phyloP scores from a whole-genome alignment of 2,329 filamentous ascomycete species.

The Trichoderma sp. region DNA sequence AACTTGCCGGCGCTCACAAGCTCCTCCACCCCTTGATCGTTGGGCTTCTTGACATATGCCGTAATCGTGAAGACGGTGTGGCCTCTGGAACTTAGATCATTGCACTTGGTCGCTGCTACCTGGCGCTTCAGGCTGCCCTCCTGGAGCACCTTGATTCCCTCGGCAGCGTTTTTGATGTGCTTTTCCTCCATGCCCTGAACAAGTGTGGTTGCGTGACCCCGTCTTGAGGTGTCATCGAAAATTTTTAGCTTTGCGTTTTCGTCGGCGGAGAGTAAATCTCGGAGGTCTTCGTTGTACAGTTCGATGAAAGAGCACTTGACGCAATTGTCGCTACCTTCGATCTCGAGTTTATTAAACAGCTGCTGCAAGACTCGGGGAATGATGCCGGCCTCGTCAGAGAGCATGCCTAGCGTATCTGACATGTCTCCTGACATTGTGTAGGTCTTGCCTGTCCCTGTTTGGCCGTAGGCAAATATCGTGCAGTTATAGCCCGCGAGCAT shows the following conservation, averaged over 20 bases:
- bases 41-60: conserved; percentile 78
- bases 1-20: conserved; percentile 89
- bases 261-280: conserved; percentile 80
- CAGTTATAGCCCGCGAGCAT: conserved; percentile 95
- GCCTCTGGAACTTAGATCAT: conserved; percentile 93
- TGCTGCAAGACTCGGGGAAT: conserved; percentile 87
- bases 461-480: conserved; percentile 97
- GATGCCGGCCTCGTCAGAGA: conserved; percentile 91
- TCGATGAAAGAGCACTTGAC: conserved; percentile 99
- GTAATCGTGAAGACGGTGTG: conserved; percentile 98
- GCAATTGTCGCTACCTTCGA: conserved; percentile 75
- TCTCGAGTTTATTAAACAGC: conserved; percentile 80
- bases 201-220: conserved; percentile 78
- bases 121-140: conserved; percentile 90
- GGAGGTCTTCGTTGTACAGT: conserved; percentile 94
- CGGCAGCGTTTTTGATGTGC: conserved; percentile 79
- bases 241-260: conserved; percentile 89
- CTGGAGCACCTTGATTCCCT: conserved; percentile 86
- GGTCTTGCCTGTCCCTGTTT: conserved; percentile 97
- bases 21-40: conserved; percentile 82
- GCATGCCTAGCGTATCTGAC: conserved; percentile 77
- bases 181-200: conserved; percentile 98
- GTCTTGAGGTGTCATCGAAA: conserved; percentile 84
- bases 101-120: conserved; percentile 99
- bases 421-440: conserved; percentile 99